Base-by-base conservation (phyloP, 805 yeast genomes). In the Diddensiella santjacobensis region DNA sequence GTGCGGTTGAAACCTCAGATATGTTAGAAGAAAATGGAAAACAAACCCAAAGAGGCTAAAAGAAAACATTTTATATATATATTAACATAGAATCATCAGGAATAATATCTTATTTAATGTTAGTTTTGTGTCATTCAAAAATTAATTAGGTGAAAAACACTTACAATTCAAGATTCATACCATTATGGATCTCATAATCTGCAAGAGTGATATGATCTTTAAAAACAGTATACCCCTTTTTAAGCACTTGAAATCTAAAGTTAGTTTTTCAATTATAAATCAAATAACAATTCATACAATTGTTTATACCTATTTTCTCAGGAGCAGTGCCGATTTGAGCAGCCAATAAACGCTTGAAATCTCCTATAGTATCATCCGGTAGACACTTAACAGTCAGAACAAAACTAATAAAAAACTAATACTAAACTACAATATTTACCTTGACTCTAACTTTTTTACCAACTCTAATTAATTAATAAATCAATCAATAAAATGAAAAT, bases 161-260 rank as follows among this genome's bases (percentile, higher is more conserved):
- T 44, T 87, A 93, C 64, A 91, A 69, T 67, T 91, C 99, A 55
- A 91, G 67, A 65, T 83, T 87, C 52, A 85, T 83, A 6, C 96
- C 95, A 64, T 89, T 83, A 61, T 89, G 96, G 17, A 91, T 81
- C 64, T 91, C 99, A 62, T 93, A 91, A 65, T 91, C 99, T n/a
- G 84, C 96, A 40, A 91, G 71, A 0, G 90, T 75, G 47, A 91
- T 91, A 63, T 90, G 97, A 60, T 91, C 93, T 62, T 93, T 93
- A 64, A 79, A 81, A 0, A 86, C 78, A 55, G 80, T 83, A 59
- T 88, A 83, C 1, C 97, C 96, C 61, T 87, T 90, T 65, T 88
- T 90, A 53, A 91, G 71, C 0, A 85, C 79, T 48, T 83, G 65
- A 55, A 67, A 71, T 18, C 31, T 19, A 26, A 35, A 35, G 22